Conservation (phyloP, 495 filamentous ascomycete species). For the Astrothelium macrocarpum region DNA sequence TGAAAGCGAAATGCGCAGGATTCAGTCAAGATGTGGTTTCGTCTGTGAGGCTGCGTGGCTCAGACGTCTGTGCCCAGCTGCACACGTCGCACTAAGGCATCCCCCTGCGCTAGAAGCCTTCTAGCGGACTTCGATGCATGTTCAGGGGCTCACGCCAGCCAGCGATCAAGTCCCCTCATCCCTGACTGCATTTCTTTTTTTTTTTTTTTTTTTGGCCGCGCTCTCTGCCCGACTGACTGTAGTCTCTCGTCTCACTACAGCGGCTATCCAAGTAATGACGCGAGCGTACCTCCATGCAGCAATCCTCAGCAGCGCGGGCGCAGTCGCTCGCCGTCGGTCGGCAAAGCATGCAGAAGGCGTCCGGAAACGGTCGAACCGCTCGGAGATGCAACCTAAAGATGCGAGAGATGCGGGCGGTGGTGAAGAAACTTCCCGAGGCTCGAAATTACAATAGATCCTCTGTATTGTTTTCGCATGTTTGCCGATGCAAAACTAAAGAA, state of each 20-base stretch:
- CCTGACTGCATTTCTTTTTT: neutral
- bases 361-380: slow-evolving; percentile 1
- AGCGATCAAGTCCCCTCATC: slow-evolving; percentile 1
- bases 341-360: neutral
- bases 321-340: neutral
- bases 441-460: neutral
- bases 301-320: neutral
- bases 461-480: neutral
- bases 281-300: neutral
- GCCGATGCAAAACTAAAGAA: neutral
- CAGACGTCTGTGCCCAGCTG: slow-evolving; percentile 5
- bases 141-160: neutral
- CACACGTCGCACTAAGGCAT: neutral
- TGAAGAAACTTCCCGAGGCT: neutral
- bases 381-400: neutral
- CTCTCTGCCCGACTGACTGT: neutral
- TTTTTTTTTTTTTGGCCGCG: neutral
- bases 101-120: slow-evolving; percentile 5
- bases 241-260: slow-evolving; percentile 2
- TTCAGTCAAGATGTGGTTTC: neutral
- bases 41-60: slow-evolving; percentile 1
- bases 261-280: neutral
- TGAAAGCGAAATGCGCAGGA: neutral
- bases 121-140: slow-evolving; percentile 5
- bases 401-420: neutral